Conservation (phyloP, 2,329 filamentous ascomycete genomes). For the Penicillium verrucosum region DNA sequence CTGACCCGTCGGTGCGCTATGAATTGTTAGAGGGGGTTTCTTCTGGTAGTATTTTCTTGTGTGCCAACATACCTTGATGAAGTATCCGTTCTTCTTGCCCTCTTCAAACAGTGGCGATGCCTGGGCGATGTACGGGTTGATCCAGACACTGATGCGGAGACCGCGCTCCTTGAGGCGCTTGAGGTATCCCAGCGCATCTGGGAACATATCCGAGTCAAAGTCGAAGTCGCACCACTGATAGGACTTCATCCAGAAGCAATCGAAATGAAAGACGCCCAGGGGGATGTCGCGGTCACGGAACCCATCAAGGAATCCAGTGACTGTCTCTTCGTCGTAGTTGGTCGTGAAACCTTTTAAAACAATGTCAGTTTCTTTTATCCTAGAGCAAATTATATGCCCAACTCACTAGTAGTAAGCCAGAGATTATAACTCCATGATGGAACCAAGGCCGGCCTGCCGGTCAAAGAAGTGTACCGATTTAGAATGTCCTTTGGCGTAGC, state of each 20-base stretch:
- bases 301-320: constrained; percentile 63
- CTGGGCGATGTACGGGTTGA: constrained; percentile 71
- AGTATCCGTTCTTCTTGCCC: constrained; percentile 62
- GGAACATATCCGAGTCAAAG: constrained; percentile 66
- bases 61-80: constrained; percentile 52
- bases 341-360: constrained; percentile 60
- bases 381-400: not conserved
- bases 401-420: constrained; percentile 64
- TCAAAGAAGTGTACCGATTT: constrained; percentile 63
- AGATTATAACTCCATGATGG: constrained; percentile 73
- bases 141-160: constrained; percentile 71
- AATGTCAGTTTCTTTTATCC: not conserved
- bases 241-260: constrained; percentile 74
- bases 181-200: constrained; percentile 64
- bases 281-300: constrained; percentile 64
- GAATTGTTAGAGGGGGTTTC: not conserved
- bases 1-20: constrained; percentile 60
- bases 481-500: constrained; percentile 69
- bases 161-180: constrained; percentile 61
- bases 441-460: constrained; percentile 61
- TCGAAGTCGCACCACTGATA: constrained; percentile 74
- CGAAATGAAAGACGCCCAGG: constrained; percentile 71
- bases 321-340: constrained; percentile 67
- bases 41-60: not conserved
- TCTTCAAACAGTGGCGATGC: constrained; percentile 64